These are phyloP conservation scores for Wakefieldia striispora DNA, from an alignment of 768 basidiomycete species.

Conservation along the genomic window DNA sequence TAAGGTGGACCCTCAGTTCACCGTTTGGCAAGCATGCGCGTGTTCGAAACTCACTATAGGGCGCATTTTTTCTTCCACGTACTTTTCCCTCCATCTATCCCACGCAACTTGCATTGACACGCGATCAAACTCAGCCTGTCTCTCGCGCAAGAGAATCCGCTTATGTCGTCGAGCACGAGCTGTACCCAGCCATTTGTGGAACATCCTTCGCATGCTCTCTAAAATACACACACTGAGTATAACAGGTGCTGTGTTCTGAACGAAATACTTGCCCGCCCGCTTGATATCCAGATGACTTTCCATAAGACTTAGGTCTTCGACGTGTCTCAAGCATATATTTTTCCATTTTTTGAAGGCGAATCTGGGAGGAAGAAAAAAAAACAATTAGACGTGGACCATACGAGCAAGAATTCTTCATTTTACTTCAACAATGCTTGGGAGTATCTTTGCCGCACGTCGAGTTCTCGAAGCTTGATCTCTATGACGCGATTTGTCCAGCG, in stretches of 20 bases:
- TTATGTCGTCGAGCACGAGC: slow-evolving; percentile 62
- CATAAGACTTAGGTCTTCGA: slow-evolving; percentile 74
- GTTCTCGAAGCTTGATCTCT: slow-evolving; percentile 67
- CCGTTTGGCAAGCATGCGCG: not conserved
- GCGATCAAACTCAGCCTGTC: slow-evolving; percentile 60
- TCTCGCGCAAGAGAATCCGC: slow-evolving; percentile 54
- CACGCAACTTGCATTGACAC: slow-evolving; percentile 54
- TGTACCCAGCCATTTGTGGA: slow-evolving; percentile 66
- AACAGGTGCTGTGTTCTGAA: not conserved
- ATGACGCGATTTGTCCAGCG: slow-evolving; percentile 75
- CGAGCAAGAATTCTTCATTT: slow-evolving; percentile 3
- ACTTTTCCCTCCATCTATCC: slow-evolving; percentile 80
- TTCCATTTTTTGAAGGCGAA: slow-evolving; percentile 70
- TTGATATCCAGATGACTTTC: slow-evolving; percentile 81
- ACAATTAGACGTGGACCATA: slow-evolving; percentile 15
- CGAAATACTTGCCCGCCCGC: slow-evolving; percentile 56
- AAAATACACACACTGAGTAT: not conserved
- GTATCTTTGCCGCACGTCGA: slow-evolving; percentile 55
- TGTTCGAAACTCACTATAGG: slow-evolving; percentile 51
- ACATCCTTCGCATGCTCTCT: slow-evolving; percentile 69
- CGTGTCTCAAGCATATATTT: slow-evolving; percentile 54
- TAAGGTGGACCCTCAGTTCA: slow-evolving; percentile 7
- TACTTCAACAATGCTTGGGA: slow-evolving; percentile 40
- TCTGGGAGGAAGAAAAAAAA: slow-evolving; percentile 33
- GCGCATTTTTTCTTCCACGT: slow-evolving; percentile 59